Percentiles rank a stretch among this genome's conserved stretches.
Conservation (phyloP, 371 early-diverging fungal genomes). For the Basidiobolus heterosporus region DNA sequence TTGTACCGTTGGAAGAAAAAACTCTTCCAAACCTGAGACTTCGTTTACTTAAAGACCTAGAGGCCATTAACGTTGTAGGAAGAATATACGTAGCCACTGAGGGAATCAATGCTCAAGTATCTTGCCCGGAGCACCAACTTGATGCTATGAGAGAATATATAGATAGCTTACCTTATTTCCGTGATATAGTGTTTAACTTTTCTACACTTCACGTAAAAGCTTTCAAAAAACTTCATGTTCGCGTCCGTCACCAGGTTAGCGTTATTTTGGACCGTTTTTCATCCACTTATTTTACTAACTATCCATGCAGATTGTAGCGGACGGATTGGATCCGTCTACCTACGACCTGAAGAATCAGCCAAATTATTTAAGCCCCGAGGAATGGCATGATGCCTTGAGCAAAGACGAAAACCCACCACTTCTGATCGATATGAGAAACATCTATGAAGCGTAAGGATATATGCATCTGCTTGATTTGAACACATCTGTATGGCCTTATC, state of each 20-base stretch:
- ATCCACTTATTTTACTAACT: not conserved
- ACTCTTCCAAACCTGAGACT: no score
- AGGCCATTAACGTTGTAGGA: slow-evolving; percentile 34
- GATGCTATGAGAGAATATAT: slow-evolving; percentile 21
- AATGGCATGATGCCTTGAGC: slow-evolving; percentile 42
- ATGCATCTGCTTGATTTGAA: not conserved
- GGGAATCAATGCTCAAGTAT: slow-evolving; percentile 63
- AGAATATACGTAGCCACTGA: slow-evolving; percentile 50
- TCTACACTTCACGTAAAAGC: slow-evolving; percentile 40
- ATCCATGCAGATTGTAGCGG: slow-evolving; percentile 30
- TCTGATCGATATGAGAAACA: slow-evolving; percentile 62
- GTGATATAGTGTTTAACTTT: slow-evolving; percentile 34
- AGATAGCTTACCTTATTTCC: slow-evolving; percentile 10
- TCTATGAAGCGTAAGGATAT: slow-evolving; percentile 43
- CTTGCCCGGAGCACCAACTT: slow-evolving; percentile 30
- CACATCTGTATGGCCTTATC: not conserved
- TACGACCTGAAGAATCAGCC: slow-evolving; percentile 43
- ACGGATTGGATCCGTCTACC: slow-evolving; percentile 18
- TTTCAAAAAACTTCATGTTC: slow-evolving; percentile 44
- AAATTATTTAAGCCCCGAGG: slow-evolving; percentile 36
- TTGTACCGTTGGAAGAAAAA: no score
- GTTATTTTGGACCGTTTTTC: not conserved
- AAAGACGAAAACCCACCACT: slow-evolving; percentile 15
- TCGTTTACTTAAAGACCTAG: slow-evolving; percentile 7
- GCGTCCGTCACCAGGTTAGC: slow-evolving; percentile 26